phyloP scores from a whole-genome alignment of 2,329 filamentous ascomycete genomes.

The Monilinia polystroma region DNA sequence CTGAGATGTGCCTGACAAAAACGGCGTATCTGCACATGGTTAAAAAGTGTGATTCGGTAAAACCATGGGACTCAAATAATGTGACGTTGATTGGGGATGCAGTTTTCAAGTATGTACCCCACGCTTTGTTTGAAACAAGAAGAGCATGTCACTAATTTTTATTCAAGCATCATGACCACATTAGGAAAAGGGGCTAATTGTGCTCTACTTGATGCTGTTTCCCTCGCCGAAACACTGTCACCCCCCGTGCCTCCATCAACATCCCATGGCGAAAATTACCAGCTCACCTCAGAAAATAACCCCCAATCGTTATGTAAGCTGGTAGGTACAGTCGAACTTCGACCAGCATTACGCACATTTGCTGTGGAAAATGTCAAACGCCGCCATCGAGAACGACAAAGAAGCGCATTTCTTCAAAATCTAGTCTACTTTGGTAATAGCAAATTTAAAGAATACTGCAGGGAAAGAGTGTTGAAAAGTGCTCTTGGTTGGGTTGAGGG shows the following conservation, averaged over 20 bases:
- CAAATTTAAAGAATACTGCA: constrained; percentile 32
- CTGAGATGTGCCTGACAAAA: constrained; percentile 29
- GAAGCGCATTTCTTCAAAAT: constrained; percentile 34
- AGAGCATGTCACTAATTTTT: constrained; percentile 14
- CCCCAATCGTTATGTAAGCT: not conserved
- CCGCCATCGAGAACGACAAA: constrained; percentile 31
- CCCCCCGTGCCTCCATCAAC: not conserved
- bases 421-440: constrained; percentile 35
- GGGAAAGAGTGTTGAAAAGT: constrained; percentile 31
- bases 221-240: constrained; percentile 31
- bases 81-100: constrained; percentile 37
- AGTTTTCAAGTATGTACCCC: constrained; percentile 34
- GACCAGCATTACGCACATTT: constrained; percentile 24
- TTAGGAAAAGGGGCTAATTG: constrained; percentile 38
- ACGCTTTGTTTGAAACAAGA: no score
- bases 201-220: constrained; percentile 36
- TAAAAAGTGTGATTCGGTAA: constrained; percentile 32
- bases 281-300: not conserved
- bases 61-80: constrained; percentile 30
- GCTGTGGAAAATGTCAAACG: constrained; percentile 34
- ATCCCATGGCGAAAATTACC: not conserved
- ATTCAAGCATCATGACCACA: constrained; percentile 34
- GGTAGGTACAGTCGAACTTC: constrained; percentile 10
- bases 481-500: constrained; percentile 32
- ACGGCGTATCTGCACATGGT: constrained; percentile 33